Base-by-base conservation (phyloP, 768 basidiomycete genomes). In the Megacollybia marginata region DNA sequence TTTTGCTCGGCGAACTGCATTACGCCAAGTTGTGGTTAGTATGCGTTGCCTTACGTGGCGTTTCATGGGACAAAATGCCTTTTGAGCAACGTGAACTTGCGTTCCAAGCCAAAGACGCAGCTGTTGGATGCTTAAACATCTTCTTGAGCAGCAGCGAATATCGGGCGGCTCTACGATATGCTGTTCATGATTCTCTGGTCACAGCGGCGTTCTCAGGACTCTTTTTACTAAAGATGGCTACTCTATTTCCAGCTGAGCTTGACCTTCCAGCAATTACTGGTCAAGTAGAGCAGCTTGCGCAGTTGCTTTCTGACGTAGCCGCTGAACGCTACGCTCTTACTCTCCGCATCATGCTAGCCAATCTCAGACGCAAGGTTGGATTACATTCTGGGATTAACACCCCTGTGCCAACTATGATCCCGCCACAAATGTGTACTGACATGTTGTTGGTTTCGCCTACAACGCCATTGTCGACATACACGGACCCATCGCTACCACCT, bases 1-100 rank as follows among this genome's bases (percentile, higher is more conserved):
- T 97, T 44, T 80, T 96, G 18, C 83, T 83, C 2, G 88, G 86
- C 5, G 93, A 96, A 62, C 71, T 95, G 46, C 84, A 93, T 60
- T 93, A 95, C 61, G 89, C 93, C 28, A 94, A 95, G 63, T 74
- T 97, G 5, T 96, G 93, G 93, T 79, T 95, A 32, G 86, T 93
- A 18, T 96, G 93, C 61, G 85, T 95, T 19, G 92, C 92, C 11
- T 70, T 97, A 43, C 80, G 93, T 52, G 93, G 93, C 15, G 88
- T 87, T 20, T 82, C 88, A 5, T 97, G 92, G 93, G 92, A 96
- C 60, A 93, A 92, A 66, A 91, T 96, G 85, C 83, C 91, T 4
- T 91, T 88, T 52, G 93, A 96, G 64, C 93, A 95, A 61, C 83
- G 92, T 35, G 93, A 95, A 63, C 75, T 95, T 43, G 92, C 92